Evolutionary conservation across 805 yeast species (phyloP).

Genomic region (Candida stauntonica): DNA sequence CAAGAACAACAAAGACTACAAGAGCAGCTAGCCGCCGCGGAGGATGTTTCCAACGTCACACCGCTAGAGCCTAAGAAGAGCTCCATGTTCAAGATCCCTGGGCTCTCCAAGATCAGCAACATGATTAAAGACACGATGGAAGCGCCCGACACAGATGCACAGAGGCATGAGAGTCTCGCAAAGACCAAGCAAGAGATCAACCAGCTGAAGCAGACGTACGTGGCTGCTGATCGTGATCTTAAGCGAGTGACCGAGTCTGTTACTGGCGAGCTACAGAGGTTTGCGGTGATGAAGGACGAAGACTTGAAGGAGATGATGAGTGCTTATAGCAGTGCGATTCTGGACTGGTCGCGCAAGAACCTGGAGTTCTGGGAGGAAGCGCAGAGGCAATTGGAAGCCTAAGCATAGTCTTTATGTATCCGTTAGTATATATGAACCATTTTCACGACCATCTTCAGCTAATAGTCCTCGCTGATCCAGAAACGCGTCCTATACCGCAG

Average conservation of each 20-base stretch:
- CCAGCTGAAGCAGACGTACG: conserved; percentile 46
- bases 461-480: too few species aligned
- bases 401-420: neutral
- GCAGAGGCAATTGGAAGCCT: neutral
- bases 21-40: too few species aligned
- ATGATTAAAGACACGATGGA: conserved; percentile 53
- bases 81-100: conserved; percentile 49
- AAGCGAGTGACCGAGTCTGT: conserved; percentile 44
- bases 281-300: conserved; percentile 45
- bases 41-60: conserved; percentile 2
- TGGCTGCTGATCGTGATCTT: conserved; percentile 49
- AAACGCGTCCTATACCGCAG: too few species aligned
- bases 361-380: conserved; percentile 66
- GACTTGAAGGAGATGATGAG: conserved; percentile 47
- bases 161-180: conserved; percentile 47
- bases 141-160: conserved; percentile 62
- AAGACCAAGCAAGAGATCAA: conserved; percentile 42
- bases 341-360: conserved; percentile 66
- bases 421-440: too few species aligned
- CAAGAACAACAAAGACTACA: conserved; percentile 13
- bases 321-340: conserved; percentile 51
- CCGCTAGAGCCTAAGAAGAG: conserved; percentile 26
- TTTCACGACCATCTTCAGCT: too few species aligned
- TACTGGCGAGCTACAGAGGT: conserved; percentile 36
- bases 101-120: conserved; percentile 44